Base-by-base conservation (phyloP, 148 eudicot genomes). In the Simmondsia chinensis region DNA sequence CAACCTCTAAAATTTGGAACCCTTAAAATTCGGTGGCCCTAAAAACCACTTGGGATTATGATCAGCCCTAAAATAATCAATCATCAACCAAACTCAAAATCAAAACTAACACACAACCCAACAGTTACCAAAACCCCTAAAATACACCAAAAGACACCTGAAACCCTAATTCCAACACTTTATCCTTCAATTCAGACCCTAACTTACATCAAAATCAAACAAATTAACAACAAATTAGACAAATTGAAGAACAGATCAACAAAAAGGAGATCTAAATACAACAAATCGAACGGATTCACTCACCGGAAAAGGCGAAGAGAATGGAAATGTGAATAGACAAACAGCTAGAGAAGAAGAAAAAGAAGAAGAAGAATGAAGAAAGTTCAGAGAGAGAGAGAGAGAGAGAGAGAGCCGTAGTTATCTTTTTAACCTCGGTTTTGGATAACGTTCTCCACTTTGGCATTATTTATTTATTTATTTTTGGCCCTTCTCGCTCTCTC, bases 351-450 rank as follows among this genome's bases (percentile, higher is more conserved):
- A 47, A 47, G 20, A 17, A 39, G 9, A 39, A 47, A 26, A 1
- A n/a, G 27, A 32, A 10, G 10, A 47, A 15, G 16, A 23, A 33
- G 16, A 31, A 28, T 4, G 31, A 36, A 31, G 16, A 17, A 13
- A 31, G 20, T 5, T 15, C 28, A 15, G 50, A 28, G 21, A 48
- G 52, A 33, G 52, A 33, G 25, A 30, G 36, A 32, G 16, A 32
- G 52, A 48, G 25, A 39, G 5, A 48, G 33, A 21, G 6, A 27
- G 27, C 52, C 52, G 26, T 32, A 33, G 38, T 33, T 48, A 26
- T 24, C 39, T 48, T 48, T 48, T 31, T n/a, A 48, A 48, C 52
- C 18, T 22, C 14, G 21, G 52, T 48, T 48, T 48, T 32, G 51
- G 51, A 47, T 47, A 47, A 47, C 37, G 51, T 47, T 47, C 32